Base-by-base conservation (phyloP, 169 alveolate genomes). In the Babesia bigemina region DNA sequence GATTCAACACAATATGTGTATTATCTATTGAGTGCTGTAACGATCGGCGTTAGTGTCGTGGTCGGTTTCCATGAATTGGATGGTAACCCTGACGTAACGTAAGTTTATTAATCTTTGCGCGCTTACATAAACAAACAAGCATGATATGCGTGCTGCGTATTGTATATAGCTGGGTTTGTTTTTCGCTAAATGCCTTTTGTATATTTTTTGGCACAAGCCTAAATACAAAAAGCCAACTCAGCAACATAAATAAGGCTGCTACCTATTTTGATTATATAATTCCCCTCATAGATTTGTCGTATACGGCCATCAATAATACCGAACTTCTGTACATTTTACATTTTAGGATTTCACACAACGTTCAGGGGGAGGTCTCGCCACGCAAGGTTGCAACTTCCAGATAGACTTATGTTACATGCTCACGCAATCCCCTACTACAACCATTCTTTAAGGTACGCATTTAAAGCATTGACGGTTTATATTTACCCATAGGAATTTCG, bases 1-100 rank as follows among this genome's bases (percentile, higher is more conserved):
- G 94, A 90, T 48, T 87, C 94, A 36, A 90, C 91, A 47, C 92
- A 86, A 53, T 90, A 90, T 82, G 87, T 79, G 58, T 90, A 90
- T 60, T 90, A 86, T 61, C 79, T 82, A 73, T 71, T 90, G 59
- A 77, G 92, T 17, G 79, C 70, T 17, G 73, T 65, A 22, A 73
- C 85, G 19, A 60, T 74, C 19, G 89, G 89, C 39, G 85, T 73
- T 39, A 65, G 79, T 21, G 26, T 82, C 4, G 89, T 65, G 10
- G 79, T 75, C 17, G 70, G 77, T 22, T 61, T 66, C 42, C 84
- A 73, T 60, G 63, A 71, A 26, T 49, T 73, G 44, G 78, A 62
- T 60, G 84, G 89, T 52, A 71, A 82, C 67, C 89, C 89, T 19
- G 85, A 74, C 44, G 85, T 82, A 50, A 66, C 89, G 89, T 82